phyloP scores from a whole-genome alignment of 176 grass and related monocot species.

The Carex pumila region DNA sequence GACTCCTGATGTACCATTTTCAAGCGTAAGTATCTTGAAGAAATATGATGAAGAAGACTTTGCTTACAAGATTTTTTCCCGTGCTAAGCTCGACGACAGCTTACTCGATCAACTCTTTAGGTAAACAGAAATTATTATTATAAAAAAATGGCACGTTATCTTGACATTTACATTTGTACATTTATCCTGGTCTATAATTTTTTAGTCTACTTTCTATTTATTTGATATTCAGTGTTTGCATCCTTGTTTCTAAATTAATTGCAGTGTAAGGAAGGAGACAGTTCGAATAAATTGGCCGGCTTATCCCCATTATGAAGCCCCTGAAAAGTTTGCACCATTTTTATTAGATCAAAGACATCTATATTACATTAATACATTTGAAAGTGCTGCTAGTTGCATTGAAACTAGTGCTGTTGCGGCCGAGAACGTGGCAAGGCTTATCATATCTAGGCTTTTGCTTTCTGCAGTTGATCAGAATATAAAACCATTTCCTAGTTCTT shows the following conservation, averaged over 20 bases:
- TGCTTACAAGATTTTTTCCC: conserved; percentile 83
- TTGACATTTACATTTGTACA: not conserved
- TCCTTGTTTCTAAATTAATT: not conserved
- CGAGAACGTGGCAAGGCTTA: conserved; percentile 77
- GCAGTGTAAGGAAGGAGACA: conserved; percentile 58
- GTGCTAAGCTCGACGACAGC: conserved; percentile 40
- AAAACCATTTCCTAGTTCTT: not conserved
- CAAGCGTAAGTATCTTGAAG: conserved; percentile 58
- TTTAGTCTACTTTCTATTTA: not conserved
- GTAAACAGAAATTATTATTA: conserved; percentile 18
- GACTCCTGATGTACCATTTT: conserved; percentile 74
- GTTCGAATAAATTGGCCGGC: conserved; percentile 78
- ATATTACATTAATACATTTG: conserved; percentile 93
- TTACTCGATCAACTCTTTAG: conserved; percentile 73
- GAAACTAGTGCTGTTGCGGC: conserved; percentile 75
- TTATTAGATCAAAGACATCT: conserved; percentile 69
- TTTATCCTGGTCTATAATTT: not conserved
- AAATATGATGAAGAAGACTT: conserved; percentile 59
- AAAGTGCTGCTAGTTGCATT: conserved; percentile 76
- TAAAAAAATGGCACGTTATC: not conserved
- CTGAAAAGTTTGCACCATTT: conserved; percentile 70
- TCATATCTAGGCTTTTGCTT: conserved; percentile 55
- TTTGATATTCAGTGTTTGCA: not conserved
- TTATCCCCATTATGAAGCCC: conserved; percentile 81
- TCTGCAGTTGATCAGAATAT: not conserved